These are phyloP conservation scores for Venturiaceae sp. DNA, from an alignment of 2,329 filamentous ascomycete genomes.

Conservation along the genomic window DNA sequence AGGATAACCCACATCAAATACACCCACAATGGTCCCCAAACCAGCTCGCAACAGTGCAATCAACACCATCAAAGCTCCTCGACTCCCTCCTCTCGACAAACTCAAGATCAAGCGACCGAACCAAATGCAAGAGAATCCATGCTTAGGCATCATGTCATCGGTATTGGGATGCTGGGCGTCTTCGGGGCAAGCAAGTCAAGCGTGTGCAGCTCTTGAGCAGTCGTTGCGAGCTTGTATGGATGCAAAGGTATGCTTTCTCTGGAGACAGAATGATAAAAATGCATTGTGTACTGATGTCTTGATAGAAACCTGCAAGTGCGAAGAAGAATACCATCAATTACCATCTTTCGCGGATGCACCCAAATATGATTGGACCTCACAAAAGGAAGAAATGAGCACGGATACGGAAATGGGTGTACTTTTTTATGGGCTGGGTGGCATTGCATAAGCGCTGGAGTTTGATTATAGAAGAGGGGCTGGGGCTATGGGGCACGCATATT, in stretches of 20 bases:
- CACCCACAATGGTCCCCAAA: constrained; percentile 10
- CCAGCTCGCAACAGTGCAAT: constrained; percentile 1
- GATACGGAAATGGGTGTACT: neutral
- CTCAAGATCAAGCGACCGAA: constrained; percentile 57
- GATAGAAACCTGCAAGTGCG: constrained; percentile 39
- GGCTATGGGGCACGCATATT: neutral
- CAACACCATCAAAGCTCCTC: constrained; percentile 24
- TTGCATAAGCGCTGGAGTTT: neutral
- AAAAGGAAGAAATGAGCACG: constrained; percentile 27
- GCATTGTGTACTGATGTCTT: constrained; percentile 1
- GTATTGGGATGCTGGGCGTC: constrained; percentile 77
- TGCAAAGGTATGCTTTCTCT: constrained; percentile 47
- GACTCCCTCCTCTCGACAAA: constrained; percentile 50
- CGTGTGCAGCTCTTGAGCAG: constrained; percentile 50
- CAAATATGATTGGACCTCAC: constrained; percentile 62
- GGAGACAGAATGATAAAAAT: neutral
- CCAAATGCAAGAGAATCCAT: constrained; percentile 52
- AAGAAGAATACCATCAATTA: constrained; percentile 83
- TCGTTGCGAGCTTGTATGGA: constrained; percentile 69
- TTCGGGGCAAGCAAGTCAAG: constrained; percentile 56
- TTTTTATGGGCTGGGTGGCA: neutral
- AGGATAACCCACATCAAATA: neutral
- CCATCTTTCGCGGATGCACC: constrained; percentile 70
- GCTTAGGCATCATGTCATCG: constrained; percentile 58
- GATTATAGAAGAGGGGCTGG: neutral